These are phyloP conservation scores for Tylopilus cervinicoccineus DNA, from an alignment of 768 basidiomycete species.

Conservation along the genomic window DNA sequence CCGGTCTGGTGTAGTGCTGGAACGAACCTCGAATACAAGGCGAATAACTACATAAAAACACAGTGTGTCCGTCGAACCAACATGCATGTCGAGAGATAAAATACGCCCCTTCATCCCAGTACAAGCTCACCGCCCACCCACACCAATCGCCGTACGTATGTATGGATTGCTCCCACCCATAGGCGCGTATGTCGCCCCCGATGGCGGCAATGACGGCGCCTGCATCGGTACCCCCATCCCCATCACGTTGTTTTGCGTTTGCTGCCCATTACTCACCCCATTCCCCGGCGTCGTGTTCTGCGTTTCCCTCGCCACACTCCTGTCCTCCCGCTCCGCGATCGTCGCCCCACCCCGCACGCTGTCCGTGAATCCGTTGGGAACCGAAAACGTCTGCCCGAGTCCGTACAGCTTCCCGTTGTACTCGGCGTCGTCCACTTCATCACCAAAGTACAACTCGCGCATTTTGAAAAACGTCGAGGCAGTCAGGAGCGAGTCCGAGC, in stretches of 20 bases:
- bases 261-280: conserved; percentile 17
- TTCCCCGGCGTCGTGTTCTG: conserved; percentile 57
- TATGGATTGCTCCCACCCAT: conserved; percentile 60
- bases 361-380: conserved; percentile 63
- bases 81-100: conserved; percentile 16
- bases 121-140: conserved; percentile 43
- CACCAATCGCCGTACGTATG: conserved; percentile 56
- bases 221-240: conserved; percentile 42
- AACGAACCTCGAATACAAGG: conserved; percentile 27
- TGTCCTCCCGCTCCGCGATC: conserved; percentile 78
- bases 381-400: conserved; percentile 73
- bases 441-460: conserved; percentile 87
- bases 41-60: conserved; percentile 33
- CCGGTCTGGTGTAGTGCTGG: no score
- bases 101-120: background rate
- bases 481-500: conserved; percentile 94
- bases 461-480: conserved; percentile 96
- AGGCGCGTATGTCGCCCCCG: conserved; percentile 54
- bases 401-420: conserved; percentile 84
- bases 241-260: conserved; percentile 43
- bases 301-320: conserved; percentile 42
- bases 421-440: conserved; percentile 78
- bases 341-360: conserved; percentile 68
- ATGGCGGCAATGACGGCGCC: conserved; percentile 41
- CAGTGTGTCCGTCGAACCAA: conserved; percentile 17